Base-by-base conservation (phyloP, 176 grass and related monocot species). In the Musa troglodytarum region DNA sequence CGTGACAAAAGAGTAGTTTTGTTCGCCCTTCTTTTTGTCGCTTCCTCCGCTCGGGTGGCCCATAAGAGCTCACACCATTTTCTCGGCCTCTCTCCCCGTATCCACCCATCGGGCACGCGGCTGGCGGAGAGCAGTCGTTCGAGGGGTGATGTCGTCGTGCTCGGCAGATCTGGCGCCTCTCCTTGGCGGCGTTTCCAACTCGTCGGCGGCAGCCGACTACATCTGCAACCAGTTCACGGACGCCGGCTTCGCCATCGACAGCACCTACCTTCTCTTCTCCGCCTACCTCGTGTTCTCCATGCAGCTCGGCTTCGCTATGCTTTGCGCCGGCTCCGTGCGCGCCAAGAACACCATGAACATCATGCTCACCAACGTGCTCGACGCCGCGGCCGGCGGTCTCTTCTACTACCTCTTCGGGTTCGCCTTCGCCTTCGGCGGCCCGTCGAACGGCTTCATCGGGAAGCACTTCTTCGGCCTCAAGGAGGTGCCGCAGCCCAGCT, bases 261-360 rank as follows among this genome's bases (percentile, higher is more conserved):
- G 26, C 26, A 85, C 78, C 11, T 80, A 81, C 74, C 53, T 85
- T 20, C 72, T 85, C 22, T 85, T 85, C 83, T 85, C 83, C 5
- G 25, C 83, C 22, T 80, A 85, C 29, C 77, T 85, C 26, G 78
- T 85, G 9, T 81, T 85, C 71, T 11, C 64, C 21, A 85, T 85
- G 83, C 83, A 80, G 55, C 72, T 78, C 10, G 83, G 83, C 28
- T 85, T 85, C 54, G 77, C 83, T 13, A 85, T 85, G 83, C 77
- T 85, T 2, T 85, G 83, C 23, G 64, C 83, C 1, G 83, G 83
- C 9, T 78, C 77, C 14, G 83, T 85, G 53, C 72, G 54, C 22
- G 53, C 59, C 24, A 81, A 81, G 49, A 85, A 76, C 54, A 74
- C 77, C 19, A 74, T 85, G 49, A 85, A 80, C 72, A 80, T 80